Conservation (phyloP, 108 stramenopile species). For the Fragilaria radians region DNA sequence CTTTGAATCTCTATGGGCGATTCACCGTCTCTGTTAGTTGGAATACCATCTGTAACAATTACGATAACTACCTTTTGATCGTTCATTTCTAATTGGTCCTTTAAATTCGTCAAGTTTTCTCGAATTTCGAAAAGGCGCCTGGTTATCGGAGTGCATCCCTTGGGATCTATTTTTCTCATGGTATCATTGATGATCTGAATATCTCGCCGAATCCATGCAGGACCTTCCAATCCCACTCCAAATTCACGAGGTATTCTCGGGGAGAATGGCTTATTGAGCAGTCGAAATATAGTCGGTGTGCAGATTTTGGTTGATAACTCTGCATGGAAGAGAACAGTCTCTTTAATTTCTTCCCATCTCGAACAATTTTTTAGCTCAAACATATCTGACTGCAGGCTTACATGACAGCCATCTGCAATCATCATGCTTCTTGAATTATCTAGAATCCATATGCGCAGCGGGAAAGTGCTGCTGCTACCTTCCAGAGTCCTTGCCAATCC, state of each 20-base stretch:
- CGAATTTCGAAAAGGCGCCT: neutral
- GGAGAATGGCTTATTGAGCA: constrained; percentile 42
- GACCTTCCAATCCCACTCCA: constrained; percentile 27
- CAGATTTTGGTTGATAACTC: constrained; percentile 28
- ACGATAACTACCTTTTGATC: constrained; percentile 19
- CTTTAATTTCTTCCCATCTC: constrained; percentile 55
- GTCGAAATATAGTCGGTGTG: constrained; percentile 47
- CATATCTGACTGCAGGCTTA: too few relatives aligned
- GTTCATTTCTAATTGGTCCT: neutral
- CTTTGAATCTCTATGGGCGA: constrained; percentile 5
- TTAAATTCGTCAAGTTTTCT: neutral
- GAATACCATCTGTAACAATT: constrained; percentile 47
- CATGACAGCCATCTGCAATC: too few relatives aligned
- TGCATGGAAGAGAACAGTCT: constrained; percentile 40
- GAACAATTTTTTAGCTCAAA: too few relatives aligned
- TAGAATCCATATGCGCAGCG: too few relatives aligned
- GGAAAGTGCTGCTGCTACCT: too few relatives aligned
- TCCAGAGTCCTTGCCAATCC: too few relatives aligned
- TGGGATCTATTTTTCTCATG: neutral
- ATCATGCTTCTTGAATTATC: too few relatives aligned
- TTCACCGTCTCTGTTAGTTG: constrained; percentile 36
- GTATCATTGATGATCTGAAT: neutral
- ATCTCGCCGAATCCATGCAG: neutral
- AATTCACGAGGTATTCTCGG: constrained; percentile 34
- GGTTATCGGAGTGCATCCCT: neutral